Evolutionary conservation across 2,329 filamentous ascomycete species (phyloP), one percentile per base, ranked within the genome.

Genomic region (Trichophyton schoenleinii): DNA sequence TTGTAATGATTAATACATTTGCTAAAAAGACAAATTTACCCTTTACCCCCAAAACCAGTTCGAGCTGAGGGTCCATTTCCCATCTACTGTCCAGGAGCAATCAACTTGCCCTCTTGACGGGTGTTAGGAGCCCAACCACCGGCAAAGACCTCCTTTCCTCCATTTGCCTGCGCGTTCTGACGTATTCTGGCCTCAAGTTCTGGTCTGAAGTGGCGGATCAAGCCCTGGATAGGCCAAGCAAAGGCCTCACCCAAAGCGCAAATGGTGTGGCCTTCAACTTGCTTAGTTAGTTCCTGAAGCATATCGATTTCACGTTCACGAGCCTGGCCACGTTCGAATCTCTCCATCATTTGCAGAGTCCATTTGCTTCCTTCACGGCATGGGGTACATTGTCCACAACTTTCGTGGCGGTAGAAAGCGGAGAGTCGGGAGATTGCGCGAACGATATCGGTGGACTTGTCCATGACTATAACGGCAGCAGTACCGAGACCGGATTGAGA

Each of bases 351-450:
- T 81, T 99, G 91, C 77, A 95, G 88, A 9, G 92, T 96, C 94
- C 94, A 99, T 80, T 95, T 96, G 81, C 88, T 95, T 67, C 94
- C 94, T 79, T 99, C 94, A 73, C 94, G 88, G 83, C 94, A 99
- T n/a, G 94, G 94, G 62, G 94, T 99, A 81, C 94, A 99, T 80
- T 99, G 94, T 63, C 94, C 94, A 76, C 94, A 99, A 67, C 87
- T 91, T 81, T 99, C 94, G 80, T 99, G 94, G 77, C 91, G 88
- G 82, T 99, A 99, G 81, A 99, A 99, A 75, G 92, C 89, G 70
- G 88, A 89, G 69, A 99, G 85, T 69, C 94, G 87, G 66, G 89
- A 87, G 73, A 99, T 97, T 72, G 90, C 89, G 66, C 92, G 88
- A 67, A 99, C 91, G 59, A 99, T 88, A 74, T 99, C 94, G 66